A percentile compares a stretch with the other conserved stretches of the same genome.
phyloP scores from a whole-genome alignment of 768 basidiomycete species.

The Pulveroboletus ravenelii region DNA sequence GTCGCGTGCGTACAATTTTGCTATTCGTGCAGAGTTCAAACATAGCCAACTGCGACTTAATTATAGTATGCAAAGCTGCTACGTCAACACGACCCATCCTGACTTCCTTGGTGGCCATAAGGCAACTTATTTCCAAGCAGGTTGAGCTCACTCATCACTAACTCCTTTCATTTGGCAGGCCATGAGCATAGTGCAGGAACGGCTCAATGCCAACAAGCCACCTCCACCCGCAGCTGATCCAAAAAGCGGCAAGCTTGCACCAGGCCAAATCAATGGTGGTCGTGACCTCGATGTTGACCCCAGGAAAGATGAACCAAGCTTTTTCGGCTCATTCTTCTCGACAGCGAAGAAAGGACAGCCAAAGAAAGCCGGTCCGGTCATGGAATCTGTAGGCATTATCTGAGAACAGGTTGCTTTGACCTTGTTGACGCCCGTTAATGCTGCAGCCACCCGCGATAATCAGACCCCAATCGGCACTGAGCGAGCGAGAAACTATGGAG shows the following conservation, averaged over 20 bases:
- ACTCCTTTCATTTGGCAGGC: constrained; percentile 48
- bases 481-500: constrained; percentile 95
- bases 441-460: constrained; percentile 77
- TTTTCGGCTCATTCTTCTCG: constrained; percentile 96
- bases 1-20: constrained; percentile 60
- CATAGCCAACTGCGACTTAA: constrained; percentile 1
- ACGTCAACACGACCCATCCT: constrained; percentile 98
- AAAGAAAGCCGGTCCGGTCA: constrained; percentile 54
- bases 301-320: constrained; percentile 86
- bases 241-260: constrained; percentile 60
- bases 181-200: constrained; percentile 81
- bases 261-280: constrained; percentile 79
- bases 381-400: constrained; percentile 50
- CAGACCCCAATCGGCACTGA: constrained; percentile 85
- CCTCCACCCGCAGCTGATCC: constrained; percentile 53
- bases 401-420: constrained; percentile 11
- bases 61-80: constrained; percentile 92
- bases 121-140: constrained; percentile 30
- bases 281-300: constrained; percentile 89
- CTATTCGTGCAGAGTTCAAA: not conserved
- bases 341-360: constrained; percentile 56
- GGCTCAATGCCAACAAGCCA: constrained; percentile 77
- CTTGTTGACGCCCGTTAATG: not conserved
- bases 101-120: constrained; percentile 98
- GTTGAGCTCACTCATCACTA: not conserved